These are phyloP conservation scores for Lepidium africanum DNA, from an alignment of 345 rosid species.

Conservation along the genomic window DNA sequence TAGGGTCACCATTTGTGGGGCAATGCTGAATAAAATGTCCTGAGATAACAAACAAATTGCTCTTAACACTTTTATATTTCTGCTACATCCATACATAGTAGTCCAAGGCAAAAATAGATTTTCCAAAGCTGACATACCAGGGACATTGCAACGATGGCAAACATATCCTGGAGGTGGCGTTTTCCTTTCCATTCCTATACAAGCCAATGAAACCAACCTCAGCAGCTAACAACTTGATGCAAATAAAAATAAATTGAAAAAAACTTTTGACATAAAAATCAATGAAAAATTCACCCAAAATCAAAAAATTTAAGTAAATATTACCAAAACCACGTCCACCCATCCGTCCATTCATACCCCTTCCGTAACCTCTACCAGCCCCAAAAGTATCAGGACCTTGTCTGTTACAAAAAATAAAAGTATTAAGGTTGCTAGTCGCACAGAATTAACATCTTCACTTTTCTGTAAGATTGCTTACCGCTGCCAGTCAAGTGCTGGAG, in stretches of 20 bases:
- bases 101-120: neutral
- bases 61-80: neutral
- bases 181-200: slow-evolving; percentile 83
- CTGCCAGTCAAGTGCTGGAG: slow-evolving; percentile 98
- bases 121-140: slow-evolving; percentile 51
- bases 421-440: neutral
- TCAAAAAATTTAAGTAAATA: neutral
- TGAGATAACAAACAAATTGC: slow-evolving; percentile 19
- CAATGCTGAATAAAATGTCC: slow-evolving; percentile 99
- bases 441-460: neutral
- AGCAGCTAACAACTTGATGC: slow-evolving; percentile 3
- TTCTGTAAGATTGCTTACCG: slow-evolving; percentile 45
- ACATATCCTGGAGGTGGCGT: slow-evolving; percentile 95
- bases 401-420: slow-evolving; percentile 38
- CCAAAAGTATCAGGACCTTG: slow-evolving; percentile 85
- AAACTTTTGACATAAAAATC: neutral
- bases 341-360: slow-evolving; percentile 90
- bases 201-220: slow-evolving; percentile 22
- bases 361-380: slow-evolving; percentile 88
- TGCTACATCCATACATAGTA: neutral
- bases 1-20: slow-evolving; percentile 97
- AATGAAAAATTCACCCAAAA: neutral
- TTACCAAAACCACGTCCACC: slow-evolving; percentile 97
- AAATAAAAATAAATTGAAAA: neutral
- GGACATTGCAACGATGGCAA: slow-evolving; percentile 90